Base-by-base conservation (phyloP, 2,329 filamentous ascomycete genomes). In the Phaeophleospora eucalypticola region DNA sequence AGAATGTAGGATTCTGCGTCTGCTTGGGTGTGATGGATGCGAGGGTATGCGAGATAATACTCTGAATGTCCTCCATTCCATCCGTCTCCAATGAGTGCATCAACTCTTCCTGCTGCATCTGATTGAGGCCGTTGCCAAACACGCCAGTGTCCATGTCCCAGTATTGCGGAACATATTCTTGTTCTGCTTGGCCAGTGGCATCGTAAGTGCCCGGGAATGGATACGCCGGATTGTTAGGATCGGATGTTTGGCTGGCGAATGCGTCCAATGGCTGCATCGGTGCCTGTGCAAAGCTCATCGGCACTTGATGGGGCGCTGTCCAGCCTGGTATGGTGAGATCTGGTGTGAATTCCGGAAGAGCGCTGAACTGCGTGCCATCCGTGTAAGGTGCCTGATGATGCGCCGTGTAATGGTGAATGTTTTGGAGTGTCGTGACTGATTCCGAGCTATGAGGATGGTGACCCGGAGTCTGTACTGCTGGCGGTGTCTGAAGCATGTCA, bases 61-160 rank as follows among this genome's bases (percentile, higher is more conserved):
- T 60, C 49, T 68, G 63, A 27, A 68, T 66, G 44, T 65, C 62
- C 33, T 62, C 60, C 63, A 67, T 67, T 9, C 65, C 65, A n/a
- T 62, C 57, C 14, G 63, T 66, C 51, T 68, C 65, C 10, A 68
- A 50, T 2, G 48, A 56, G n/a, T 63, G 63, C 58, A 68, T 63
- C 21, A 68, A 53, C 44, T 68, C 65, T 33, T 62, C 56, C 43
- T 67, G 65, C 46, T 68, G 65, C 33, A 54, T 53, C 24, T 63
- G 56, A 3, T 53, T 64, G 33, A 68, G 43, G 7, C 64, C 65
- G 16, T 57, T 57, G n/a, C 63, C 64, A 41, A 63, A 67, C 3
- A 46, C 52, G 16, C 58, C 57, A 0, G 54, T 51, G 20, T 63
- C 59, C 48, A 63, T 56, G 39, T 63, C 55, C 55, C 55, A 58